phyloP scores from a whole-genome alignment of 2,329 filamentous ascomycete genomes.

The Drechslera avenae region DNA sequence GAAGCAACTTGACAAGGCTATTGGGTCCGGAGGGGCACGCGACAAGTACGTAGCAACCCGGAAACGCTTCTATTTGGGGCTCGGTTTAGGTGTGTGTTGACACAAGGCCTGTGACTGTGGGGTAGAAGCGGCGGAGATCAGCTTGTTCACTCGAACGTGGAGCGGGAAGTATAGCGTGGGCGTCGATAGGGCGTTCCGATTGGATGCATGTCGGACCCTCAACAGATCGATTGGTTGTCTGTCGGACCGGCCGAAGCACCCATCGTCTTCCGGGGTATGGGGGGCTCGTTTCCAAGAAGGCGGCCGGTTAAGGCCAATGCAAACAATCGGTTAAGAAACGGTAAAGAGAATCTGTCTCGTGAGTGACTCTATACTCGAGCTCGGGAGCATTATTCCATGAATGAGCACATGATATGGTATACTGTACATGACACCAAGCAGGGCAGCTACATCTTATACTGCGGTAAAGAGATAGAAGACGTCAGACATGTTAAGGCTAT shows the following conservation, averaged over 20 bases:
- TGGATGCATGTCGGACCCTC: conserved; percentile 25
- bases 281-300: neutral
- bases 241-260: conserved; percentile 19
- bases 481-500: no score
- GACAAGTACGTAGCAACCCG: conserved; percentile 10
- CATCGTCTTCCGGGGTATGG: neutral
- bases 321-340: neutral
- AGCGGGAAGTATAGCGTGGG: conserved; percentile 3
- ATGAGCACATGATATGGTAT: no score
- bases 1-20: conserved; percentile 20
- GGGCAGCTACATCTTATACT: no score
- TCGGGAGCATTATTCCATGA: no score
- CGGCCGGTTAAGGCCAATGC: neutral
- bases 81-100: neutral
- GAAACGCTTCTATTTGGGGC: conserved; percentile 17
- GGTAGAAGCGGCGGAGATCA: conserved; percentile 11
- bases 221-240: conserved; percentile 11
- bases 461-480: no score
- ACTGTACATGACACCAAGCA: no score
- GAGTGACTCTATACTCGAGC: no score
- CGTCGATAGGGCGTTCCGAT: conserved; percentile 1
- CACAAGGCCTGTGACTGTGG: conserved; percentile 11
- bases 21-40: conserved; percentile 4
- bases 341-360: neutral
- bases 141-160: conserved; percentile 2